Evolutionary conservation across 768 basidiomycete genomes (phyloP).

Genomic region (Phlebiopsis flavidoalba): DNA sequence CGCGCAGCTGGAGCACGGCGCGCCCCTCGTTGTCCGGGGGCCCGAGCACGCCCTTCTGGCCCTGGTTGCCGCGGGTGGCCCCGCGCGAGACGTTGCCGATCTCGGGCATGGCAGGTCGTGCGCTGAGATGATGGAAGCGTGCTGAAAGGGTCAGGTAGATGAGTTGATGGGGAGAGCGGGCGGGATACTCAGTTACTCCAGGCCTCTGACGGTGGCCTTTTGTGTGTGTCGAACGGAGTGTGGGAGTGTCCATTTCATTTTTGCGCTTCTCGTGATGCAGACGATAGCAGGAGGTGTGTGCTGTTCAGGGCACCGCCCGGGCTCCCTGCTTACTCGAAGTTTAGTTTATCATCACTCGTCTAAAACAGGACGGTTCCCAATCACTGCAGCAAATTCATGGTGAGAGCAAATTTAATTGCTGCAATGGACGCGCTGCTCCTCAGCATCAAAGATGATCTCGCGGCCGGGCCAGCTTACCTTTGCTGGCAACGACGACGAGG

Average conservation of each 20-base stretch:
- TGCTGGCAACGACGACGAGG: no score
- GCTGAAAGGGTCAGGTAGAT: constrained; percentile 3
- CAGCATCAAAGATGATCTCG: no score
- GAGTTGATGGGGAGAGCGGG: constrained; percentile 6
- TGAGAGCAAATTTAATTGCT: neutral
- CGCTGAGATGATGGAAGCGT: constrained; percentile 37
- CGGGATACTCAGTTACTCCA: constrained; percentile 9
- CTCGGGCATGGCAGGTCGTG: constrained; percentile 85
- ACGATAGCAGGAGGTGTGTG: constrained; percentile 8
- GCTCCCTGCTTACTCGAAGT: constrained; percentile 1
- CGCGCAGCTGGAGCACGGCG: constrained; percentile 70
- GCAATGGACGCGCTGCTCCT: neutral
- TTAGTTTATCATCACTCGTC: constrained; percentile 8
- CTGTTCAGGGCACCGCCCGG: constrained; percentile 12
- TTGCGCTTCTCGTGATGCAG: constrained; percentile 10
- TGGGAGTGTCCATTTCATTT: constrained; percentile 8
- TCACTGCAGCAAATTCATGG: no score
- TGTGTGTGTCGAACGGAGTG: constrained; percentile 5
- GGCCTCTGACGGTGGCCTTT: constrained; percentile 9
- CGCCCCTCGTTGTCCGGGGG: constrained; percentile 72
- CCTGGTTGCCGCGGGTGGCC: constrained; percentile 81
- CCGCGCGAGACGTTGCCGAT: constrained; percentile 81
- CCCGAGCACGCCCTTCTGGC: constrained; percentile 75
- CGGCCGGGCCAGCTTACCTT: no score
- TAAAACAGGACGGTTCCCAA: neutral